Evolutionary conservation across 2,329 filamentous ascomycete genomes (phyloP).

Genomic region (Aspergillus costaricaensis): DNA sequence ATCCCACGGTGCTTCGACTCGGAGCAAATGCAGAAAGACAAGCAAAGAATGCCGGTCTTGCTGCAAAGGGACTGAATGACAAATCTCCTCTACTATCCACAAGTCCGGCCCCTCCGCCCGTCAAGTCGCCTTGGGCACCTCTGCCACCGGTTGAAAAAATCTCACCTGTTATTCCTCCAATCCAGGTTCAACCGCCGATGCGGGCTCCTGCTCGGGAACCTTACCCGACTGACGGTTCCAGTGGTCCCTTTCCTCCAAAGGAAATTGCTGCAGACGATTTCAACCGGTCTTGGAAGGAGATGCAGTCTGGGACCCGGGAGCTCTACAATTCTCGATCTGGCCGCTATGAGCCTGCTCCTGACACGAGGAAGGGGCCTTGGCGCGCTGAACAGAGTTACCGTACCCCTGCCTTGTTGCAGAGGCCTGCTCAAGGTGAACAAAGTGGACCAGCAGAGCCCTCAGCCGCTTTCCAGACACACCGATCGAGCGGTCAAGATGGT

Average conservation of each 20-base stretch:
- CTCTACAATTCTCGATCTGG: slow-evolving; percentile 95
- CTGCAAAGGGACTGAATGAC: slow-evolving; percentile 54
- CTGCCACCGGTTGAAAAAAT: slow-evolving; percentile 83
- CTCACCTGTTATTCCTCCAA: slow-evolving; percentile 64
- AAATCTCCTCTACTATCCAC: slow-evolving; percentile 53
- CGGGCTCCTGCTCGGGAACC: slow-evolving; percentile 59
- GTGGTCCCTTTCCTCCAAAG: slow-evolving; percentile 60
- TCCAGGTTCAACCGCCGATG: slow-evolving; percentile 44
- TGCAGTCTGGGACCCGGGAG: slow-evolving; percentile 66
- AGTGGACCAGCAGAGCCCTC: slow-evolving; percentile 76
- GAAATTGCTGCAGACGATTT: slow-evolving; percentile 96
- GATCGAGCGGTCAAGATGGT: slow-evolving; percentile 65
- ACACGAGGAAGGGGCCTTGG: slow-evolving; percentile 68
- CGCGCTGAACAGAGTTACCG: slow-evolving; percentile 68
- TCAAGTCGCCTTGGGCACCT: slow-evolving; percentile 89
- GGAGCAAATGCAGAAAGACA: slow-evolving; percentile 50
- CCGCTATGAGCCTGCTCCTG: slow-evolving; percentile 83
- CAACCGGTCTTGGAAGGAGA: slow-evolving; percentile 80
- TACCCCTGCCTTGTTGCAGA: slow-evolving; percentile 77
- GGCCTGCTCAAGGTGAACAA: slow-evolving; percentile 64
- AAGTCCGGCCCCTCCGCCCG: slow-evolving; percentile 59
- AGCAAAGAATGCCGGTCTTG: slow-evolving; percentile 46
- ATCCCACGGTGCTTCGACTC: slow-evolving; percentile 52
- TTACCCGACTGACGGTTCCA: slow-evolving; percentile 57
- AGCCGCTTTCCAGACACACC: slow-evolving; percentile 78